phyloP scores from a whole-genome alignment of 2,329 filamentous ascomycete genomes.

The Madurella fahalii region DNA sequence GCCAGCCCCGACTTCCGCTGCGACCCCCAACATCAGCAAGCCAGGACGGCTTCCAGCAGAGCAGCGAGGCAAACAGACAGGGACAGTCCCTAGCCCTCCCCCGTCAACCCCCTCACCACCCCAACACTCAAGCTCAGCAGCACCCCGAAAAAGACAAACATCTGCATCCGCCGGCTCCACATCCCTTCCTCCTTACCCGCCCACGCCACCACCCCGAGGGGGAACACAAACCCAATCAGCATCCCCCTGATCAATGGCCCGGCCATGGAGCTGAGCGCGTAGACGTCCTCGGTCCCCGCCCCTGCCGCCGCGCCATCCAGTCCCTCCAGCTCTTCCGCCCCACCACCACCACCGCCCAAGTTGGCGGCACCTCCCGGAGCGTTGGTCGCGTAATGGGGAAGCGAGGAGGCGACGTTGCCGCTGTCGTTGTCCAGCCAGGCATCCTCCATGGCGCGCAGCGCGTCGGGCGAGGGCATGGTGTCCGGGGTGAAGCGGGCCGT shows the following conservation, averaged over 20 bases:
- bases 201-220: conserved; percentile 81
- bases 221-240: conserved; percentile 92
- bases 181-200: conserved; percentile 81
- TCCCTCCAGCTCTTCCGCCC: conserved; percentile 38
- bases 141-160: conserved; percentile 83
- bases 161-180: conserved; percentile 76
- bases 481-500: conserved; percentile 79
- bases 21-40: no score
- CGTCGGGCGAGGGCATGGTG: conserved; percentile 75
- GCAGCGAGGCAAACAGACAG: no score
- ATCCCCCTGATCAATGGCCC: conserved; percentile 88
- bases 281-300: conserved; percentile 33
- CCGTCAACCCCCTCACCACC: conserved; percentile 51
- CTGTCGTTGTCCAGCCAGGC: conserved; percentile 77
- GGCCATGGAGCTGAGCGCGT: conserved; percentile 53
- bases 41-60: no score
- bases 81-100: conserved; percentile 31
- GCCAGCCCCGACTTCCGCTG: no score
- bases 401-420: conserved; percentile 27
- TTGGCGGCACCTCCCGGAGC: conserved; percentile 30
- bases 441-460: conserved; percentile 77
- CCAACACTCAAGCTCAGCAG: conserved; percentile 75
- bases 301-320: conserved; percentile 32
- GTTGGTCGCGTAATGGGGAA: conserved; percentile 27
- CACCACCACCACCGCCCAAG: conserved; percentile 34